Percentiles rank a stretch among this genome's conserved stretches.
Evolutionary conservation across 2,329 filamentous ascomycete genomes (phyloP).

Genomic region (Penicillium sp.): DNA sequence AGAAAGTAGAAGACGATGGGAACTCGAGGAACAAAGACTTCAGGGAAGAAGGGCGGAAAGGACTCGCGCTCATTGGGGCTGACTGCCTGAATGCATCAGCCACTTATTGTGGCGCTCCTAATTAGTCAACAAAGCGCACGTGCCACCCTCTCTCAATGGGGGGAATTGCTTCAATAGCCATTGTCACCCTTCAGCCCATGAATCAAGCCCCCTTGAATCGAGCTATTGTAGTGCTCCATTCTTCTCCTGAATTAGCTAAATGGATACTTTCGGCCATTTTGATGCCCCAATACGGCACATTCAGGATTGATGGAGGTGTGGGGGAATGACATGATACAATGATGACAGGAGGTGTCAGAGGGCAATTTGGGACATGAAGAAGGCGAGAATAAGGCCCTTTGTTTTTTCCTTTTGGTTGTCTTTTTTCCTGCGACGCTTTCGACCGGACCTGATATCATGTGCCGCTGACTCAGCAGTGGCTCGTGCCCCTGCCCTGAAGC

Average conservation of each 20-base stretch:
- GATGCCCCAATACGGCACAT: background rate
- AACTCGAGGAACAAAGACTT: conserved; percentile 10
- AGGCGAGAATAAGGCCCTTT: conserved; percentile 16
- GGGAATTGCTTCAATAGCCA: conserved; percentile 12
- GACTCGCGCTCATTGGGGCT: conserved; percentile 21
- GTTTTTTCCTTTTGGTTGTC: conserved; percentile 22
- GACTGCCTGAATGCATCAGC: conserved; percentile 16
- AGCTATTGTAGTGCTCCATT: conserved; percentile 2
- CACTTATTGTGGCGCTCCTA: conserved; percentile 16
- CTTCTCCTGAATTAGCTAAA: background rate
- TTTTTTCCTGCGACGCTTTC: conserved; percentile 25
- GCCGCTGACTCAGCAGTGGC: conserved; percentile 24
- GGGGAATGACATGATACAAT: conserved; percentile 7
- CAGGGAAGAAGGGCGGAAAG: conserved; percentile 24
- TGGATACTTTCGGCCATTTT: conserved; percentile 1
- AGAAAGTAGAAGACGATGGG: conserved; percentile 7
- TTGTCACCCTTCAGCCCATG: conserved; percentile 6
- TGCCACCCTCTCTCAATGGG: conserved; percentile 15
- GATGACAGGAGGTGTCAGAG: conserved; percentile 26
- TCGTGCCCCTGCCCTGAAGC: background rate
- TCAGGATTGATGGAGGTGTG: background rate
- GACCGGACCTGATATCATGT: conserved; percentile 30
- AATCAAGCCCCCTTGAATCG: conserved; percentile 9
- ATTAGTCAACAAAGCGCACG: conserved; percentile 21
- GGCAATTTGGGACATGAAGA: conserved; percentile 21